Conservation (phyloP, 176 grass and related monocot genomes). For the Melocanna baccifera region DNA sequence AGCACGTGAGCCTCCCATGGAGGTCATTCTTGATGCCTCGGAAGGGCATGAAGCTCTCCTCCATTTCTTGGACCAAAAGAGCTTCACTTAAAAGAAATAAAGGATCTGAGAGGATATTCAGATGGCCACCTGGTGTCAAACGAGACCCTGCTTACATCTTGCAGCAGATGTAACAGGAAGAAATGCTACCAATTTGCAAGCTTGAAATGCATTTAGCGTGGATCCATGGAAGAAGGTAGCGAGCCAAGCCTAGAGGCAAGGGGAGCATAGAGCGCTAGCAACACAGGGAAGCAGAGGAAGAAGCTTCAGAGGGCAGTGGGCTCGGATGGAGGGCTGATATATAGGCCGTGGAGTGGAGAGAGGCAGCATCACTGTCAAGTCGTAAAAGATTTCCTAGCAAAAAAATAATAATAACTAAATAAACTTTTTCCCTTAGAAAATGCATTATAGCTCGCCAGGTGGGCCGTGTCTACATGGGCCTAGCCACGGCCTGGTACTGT, state of each 20-base stretch:
- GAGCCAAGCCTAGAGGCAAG: slow-evolving; percentile 19
- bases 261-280: background rate
- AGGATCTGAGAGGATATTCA: slow-evolving; percentile 41
- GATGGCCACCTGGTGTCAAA: slow-evolving; percentile 21
- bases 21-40: slow-evolving; percentile 88
- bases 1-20: slow-evolving; percentile 68
- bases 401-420: too few species aligned
- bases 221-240: slow-evolving; percentile 32
- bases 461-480: too few species aligned
- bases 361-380: slow-evolving; percentile 22
- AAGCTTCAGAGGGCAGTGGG: slow-evolving; percentile 16
- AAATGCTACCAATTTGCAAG: slow-evolving; percentile 7
- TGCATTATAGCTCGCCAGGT: too few species aligned
- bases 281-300: background rate
- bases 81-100: slow-evolving; percentile 13
- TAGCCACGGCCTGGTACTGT: too few species aligned
- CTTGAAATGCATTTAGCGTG: slow-evolving; percentile 44
- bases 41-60: slow-evolving; percentile 87
- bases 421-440: background rate
- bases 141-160: slow-evolving; percentile 48
- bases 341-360: slow-evolving; percentile 30
- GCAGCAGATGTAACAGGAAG: slow-evolving; percentile 21
- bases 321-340: slow-evolving; percentile 34
- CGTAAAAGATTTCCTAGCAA: background rate
- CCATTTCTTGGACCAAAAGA: slow-evolving; percentile 41